Evolutionary conservation across 176 grass and related monocot genomes (phyloP).

Genomic region (Stipa capillata): DNA sequence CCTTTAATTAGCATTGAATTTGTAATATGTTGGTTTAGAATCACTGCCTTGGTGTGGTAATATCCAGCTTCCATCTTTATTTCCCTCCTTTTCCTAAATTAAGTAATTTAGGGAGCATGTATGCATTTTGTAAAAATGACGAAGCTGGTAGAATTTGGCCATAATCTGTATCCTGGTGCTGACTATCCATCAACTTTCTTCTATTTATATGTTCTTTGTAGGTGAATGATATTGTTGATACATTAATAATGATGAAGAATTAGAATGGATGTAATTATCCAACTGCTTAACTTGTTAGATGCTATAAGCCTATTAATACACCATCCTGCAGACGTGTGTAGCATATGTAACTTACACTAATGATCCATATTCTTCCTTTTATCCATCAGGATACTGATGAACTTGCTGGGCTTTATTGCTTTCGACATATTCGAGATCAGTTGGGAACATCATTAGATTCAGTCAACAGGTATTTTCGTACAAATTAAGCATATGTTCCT

Average conservation of each 20-base stretch:
- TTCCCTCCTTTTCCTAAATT: neutral
- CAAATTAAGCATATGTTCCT: neutral
- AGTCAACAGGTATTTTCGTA: slow-evolving; percentile 64
- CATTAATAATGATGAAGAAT: too few species aligned
- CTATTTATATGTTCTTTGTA: neutral
- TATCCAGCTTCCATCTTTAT: neutral
- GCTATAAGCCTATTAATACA: neutral
- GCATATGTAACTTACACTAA: slow-evolving; percentile 1
- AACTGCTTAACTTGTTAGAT: neutral
- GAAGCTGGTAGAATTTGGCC: neutral
- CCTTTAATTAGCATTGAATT: neutral
- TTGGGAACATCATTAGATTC: slow-evolving; percentile 78
- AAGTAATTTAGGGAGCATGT: neutral
- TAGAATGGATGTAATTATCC: neutral
- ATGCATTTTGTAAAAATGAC: neutral
- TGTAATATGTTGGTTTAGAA: neutral
- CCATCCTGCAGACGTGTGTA: neutral
- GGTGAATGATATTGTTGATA: too few species aligned
- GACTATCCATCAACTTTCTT: neutral
- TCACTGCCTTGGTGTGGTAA: neutral
- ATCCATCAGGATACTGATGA: slow-evolving; percentile 85
- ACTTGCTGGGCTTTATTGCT: slow-evolving; percentile 93
- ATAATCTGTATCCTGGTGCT: neutral
- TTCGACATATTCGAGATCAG: slow-evolving; percentile 92
- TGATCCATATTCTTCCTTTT: neutral